phyloP scores from a whole-genome alignment of 768 basidiomycete genomes.

The Bullera alba region DNA sequence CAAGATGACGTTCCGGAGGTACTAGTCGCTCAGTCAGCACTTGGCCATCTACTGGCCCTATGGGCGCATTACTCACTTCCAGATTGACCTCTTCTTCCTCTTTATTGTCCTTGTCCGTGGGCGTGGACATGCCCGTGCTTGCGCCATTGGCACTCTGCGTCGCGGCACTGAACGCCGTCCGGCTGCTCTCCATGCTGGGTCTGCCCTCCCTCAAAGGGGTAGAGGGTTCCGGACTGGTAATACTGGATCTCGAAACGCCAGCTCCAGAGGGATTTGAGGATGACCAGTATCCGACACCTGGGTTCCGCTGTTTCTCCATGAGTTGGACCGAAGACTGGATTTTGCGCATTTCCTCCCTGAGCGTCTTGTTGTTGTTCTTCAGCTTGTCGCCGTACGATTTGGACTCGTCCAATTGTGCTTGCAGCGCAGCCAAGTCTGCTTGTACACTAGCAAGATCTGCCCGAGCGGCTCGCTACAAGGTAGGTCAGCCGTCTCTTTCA shows the following conservation, averaged over 20 bases:
- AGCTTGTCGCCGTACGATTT: constrained; percentile 65
- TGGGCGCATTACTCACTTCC: constrained; percentile 50
- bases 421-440: constrained; percentile 48
- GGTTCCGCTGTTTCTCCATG: constrained; percentile 81
- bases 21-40: constrained; percentile 46
- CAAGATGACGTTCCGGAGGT: constrained; percentile 87
- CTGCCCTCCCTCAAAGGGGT: neutral
- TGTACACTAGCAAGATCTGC: constrained; percentile 37
- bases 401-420: constrained; percentile 66
- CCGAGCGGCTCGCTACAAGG: constrained; percentile 49
- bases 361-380: constrained; percentile 71
- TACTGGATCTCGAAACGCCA: neutral
- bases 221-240: constrained; percentile 12
- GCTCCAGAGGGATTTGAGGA: neutral
- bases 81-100: constrained; percentile 88
- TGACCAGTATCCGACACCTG: constrained; percentile 87
- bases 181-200: constrained; percentile 19
- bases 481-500: neutral
- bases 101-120: constrained; percentile 26
- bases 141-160: neutral
- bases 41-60: neutral
- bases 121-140: neutral
- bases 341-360: constrained; percentile 90
- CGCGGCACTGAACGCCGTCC: neutral
- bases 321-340: constrained; percentile 87